Percentiles rank a stretch among this genome's conserved stretches.
Conservation (phyloP, 2,329 filamentous ascomycete genomes). For the Pestalotiopsis sp. region DNA sequence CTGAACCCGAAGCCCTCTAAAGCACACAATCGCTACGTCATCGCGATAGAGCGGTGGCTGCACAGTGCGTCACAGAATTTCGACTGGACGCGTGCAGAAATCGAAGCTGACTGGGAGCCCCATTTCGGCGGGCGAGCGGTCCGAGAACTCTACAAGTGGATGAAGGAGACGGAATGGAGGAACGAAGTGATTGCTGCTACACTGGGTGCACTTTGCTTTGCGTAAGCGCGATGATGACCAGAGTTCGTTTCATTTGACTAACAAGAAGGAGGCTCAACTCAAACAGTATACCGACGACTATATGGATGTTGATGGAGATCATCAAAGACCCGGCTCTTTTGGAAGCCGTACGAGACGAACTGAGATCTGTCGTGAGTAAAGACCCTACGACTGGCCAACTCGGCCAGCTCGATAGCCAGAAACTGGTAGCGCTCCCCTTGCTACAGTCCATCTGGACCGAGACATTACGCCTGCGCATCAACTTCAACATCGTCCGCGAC, state of each 20-base stretch:
- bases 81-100: conserved; percentile 19
- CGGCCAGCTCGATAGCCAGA: conserved; percentile 20
- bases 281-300: conserved; percentile 30
- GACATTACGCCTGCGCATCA: conserved; percentile 27
- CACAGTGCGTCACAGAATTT: conserved; percentile 18
- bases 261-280: conserved; percentile 23
- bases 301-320: conserved; percentile 32
- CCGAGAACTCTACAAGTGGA: conserved; percentile 23
- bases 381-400: conserved; percentile 20
- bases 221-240: background rate
- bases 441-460: conserved; percentile 31
- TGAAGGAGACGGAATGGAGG: conserved; percentile 20
- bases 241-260: background rate
- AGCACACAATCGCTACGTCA: conserved; percentile 19
- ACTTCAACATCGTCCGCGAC: conserved; percentile 27
- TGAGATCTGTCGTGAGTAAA: conserved; percentile 8
- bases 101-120: conserved; percentile 30
- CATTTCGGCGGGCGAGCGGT: conserved; percentile 26
- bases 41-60: conserved; percentile 17
- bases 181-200: conserved; percentile 6
- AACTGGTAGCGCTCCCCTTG: conserved; percentile 25
- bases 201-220: conserved; percentile 11
- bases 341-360: conserved; percentile 23
- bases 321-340: conserved; percentile 25
- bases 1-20: conserved; percentile 20